Percentiles rank a stretch among this genome's conserved stretches.
phyloP scores from a whole-genome alignment of 164 flowering plant species.

The Kalanchoe fedtschenkoi region DNA sequence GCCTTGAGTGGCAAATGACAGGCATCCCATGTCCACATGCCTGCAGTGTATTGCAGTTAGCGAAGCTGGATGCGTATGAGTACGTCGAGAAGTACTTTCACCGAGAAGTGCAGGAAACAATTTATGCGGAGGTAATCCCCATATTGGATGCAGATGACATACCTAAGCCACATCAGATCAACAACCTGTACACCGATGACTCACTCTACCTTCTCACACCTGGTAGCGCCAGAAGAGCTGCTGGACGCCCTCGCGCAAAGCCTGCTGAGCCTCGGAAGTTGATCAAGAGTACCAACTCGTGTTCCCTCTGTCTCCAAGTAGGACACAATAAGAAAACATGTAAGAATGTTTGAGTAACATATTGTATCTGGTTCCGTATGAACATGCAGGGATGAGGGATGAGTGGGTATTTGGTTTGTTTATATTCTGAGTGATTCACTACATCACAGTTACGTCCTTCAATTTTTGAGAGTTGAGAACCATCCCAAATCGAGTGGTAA shows the following conservation, averaged over 20 bases:
- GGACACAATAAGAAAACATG: conserved; percentile 9
- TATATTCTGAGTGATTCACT: background rate
- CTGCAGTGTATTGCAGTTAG: background rate
- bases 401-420: background rate
- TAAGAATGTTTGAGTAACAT: conserved; percentile 1
- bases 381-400: background rate
- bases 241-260: conserved; percentile 2
- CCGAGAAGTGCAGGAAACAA: background rate
- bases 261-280: conserved; percentile 1
- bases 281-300: conserved; percentile 4
- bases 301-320: conserved; percentile 1
- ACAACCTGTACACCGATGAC: background rate
- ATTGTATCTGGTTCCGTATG: background rate
- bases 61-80: background rate
- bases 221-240: background rate
- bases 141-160: background rate
- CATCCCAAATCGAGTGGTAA: no score
- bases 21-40: conserved; percentile 9
- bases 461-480: no score
- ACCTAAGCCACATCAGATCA: background rate
- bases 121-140: conserved; percentile 1
- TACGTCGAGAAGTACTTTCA: conserved; percentile 6
- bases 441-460: no score
- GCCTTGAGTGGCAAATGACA: conserved; percentile 8
- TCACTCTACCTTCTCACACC: background rate